Conservation (phyloP, 192 early-diverging fungal species). For the Entophlyctis luteolus region DNA sequence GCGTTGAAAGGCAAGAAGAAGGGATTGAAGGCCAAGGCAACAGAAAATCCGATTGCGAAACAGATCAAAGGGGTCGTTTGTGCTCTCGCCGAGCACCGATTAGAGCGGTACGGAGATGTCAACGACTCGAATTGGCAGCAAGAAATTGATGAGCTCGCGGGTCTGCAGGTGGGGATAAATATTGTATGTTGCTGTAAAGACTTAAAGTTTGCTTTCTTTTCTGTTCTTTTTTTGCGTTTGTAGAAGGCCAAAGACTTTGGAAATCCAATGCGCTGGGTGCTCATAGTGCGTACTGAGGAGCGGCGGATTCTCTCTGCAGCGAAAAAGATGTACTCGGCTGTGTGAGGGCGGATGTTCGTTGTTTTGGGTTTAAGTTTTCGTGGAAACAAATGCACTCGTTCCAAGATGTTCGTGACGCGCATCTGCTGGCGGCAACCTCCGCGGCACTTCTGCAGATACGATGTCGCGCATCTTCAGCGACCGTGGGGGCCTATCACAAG, state of each 20-base stretch:
- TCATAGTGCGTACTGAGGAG: constrained; percentile 8
- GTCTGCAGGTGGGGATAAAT: not conserved
- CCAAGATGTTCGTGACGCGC: too few relatives aligned
- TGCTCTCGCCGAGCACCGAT: not conserved
- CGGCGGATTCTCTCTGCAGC: constrained; percentile 10
- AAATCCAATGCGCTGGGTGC: constrained; percentile 2
- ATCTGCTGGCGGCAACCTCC: too few relatives aligned
- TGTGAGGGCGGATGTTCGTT: too few relatives aligned
- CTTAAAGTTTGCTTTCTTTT: not conserved
- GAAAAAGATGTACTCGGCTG: not conserved
- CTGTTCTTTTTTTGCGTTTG: not conserved
- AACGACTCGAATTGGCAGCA: not conserved
- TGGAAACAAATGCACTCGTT: too few relatives aligned
- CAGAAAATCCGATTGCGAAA: not conserved
- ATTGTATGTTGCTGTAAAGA: not conserved
- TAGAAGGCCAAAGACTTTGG: not conserved
- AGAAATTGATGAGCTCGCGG: not conserved
- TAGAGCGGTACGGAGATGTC: not conserved
- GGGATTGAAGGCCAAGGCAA: constrained; percentile 1
- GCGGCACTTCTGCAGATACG: too few relatives aligned
- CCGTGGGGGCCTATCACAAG: too few relatives aligned
- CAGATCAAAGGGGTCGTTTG: not conserved
- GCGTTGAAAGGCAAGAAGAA: too few relatives aligned
- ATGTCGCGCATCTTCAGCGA: too few relatives aligned
- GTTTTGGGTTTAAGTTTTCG: too few relatives aligned